Evolutionary conservation across 2,329 filamentous ascomycete genomes (phyloP).

Genomic region (Dryadomyces quercivorus): DNA sequence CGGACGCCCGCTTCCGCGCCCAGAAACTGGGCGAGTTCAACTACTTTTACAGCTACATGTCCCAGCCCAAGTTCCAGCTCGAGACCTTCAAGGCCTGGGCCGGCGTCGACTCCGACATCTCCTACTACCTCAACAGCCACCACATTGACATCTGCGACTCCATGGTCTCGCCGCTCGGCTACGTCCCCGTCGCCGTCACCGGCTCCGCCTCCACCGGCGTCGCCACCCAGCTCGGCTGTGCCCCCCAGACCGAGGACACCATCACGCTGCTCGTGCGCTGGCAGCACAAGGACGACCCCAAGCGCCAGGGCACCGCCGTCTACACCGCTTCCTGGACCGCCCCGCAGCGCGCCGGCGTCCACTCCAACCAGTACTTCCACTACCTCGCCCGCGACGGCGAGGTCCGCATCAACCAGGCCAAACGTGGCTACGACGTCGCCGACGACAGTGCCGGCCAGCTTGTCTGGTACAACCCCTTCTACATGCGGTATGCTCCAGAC

Average conservation of each 20-base stretch:
- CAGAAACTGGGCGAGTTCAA: slow-evolving; percentile 82
- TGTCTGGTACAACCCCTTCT: slow-evolving; percentile 88
- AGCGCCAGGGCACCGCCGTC: slow-evolving; percentile 69
- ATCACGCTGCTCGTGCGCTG: slow-evolving; percentile 86
- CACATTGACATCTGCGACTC: slow-evolving; percentile 88
- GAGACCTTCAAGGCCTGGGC: slow-evolving; percentile 95
- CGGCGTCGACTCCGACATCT: slow-evolving; percentile 83
- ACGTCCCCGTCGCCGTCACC: slow-evolving; percentile 65
- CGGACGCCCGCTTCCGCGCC: slow-evolving; percentile 71
- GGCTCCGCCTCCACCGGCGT: slow-evolving; percentile 69
- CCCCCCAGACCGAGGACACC: slow-evolving; percentile 75
- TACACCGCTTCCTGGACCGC: slow-evolving; percentile 95
- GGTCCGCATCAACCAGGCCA: slow-evolving; percentile 77
- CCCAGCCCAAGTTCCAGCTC: slow-evolving; percentile 78
- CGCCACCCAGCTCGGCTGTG: slow-evolving; percentile 67
- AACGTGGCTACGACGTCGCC: slow-evolving; percentile 90
- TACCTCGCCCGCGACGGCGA: slow-evolving; percentile 79
- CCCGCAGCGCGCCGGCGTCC: slow-evolving; percentile 84
- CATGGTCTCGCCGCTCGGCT: slow-evolving; percentile 66
- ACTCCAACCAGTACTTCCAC: slow-evolving; percentile 95
- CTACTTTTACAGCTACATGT: slow-evolving; percentile 98
- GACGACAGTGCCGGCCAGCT: slow-evolving; percentile 60
- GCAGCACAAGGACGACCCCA: slow-evolving; percentile 57
- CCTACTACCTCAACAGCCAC: slow-evolving; percentile 92
- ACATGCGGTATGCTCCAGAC: slow-evolving; percentile 89